Evolutionary conservation across 192 early-diverging fungal species (phyloP), one percentile per base, ranked within the genome.

Genomic region (Dimargaris cristalligena): DNA sequence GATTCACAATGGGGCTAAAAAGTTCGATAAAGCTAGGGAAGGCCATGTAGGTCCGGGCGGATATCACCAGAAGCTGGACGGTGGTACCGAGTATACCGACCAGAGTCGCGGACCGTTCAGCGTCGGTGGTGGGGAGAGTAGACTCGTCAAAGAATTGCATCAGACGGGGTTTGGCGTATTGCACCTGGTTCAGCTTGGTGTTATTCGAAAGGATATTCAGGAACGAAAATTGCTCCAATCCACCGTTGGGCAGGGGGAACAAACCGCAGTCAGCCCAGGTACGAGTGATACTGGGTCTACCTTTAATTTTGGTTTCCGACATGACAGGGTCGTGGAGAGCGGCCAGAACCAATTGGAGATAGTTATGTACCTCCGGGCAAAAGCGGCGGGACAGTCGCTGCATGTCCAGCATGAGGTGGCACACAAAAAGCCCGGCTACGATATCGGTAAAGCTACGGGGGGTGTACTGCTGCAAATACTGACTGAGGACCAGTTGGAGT

Each of bases 331-430:
- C 54, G 31, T 34, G 23, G 20, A 56, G 16, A 16, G 32, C 34
- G 23, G 30, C 31, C 18, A 56, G 31, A 3, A 56, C 54, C 54
- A 16, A 29, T 9, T 16, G 13, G 23, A 69, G 30, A 52, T 82
- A 90, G 72, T 83, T 90, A 58, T 84, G 64, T 1, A 69, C 77
- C 71, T 90, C 87, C 10, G 87, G 87, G 1, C 84, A 58, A 49
- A 87, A 77, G 20, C 90, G 79, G 60, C 87, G 87, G 3, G 87
- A 81, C 49, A 84, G 68, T 2, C 64, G 62, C 58, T 76, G 73
- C 60, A 86, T 77, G 67, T 88, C 84, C 44, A 68, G 65, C 31
- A 89, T 69, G 31, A 90, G 56, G 44, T 82, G 79, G 41, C 82
- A 81, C n/a, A 96, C 67, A 59, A 85, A 78, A 51, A 96, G 59